phyloP scores from a whole-genome alignment of 2,329 filamentous ascomycete genomes.

The Trichophyton verrucosum region DNA sequence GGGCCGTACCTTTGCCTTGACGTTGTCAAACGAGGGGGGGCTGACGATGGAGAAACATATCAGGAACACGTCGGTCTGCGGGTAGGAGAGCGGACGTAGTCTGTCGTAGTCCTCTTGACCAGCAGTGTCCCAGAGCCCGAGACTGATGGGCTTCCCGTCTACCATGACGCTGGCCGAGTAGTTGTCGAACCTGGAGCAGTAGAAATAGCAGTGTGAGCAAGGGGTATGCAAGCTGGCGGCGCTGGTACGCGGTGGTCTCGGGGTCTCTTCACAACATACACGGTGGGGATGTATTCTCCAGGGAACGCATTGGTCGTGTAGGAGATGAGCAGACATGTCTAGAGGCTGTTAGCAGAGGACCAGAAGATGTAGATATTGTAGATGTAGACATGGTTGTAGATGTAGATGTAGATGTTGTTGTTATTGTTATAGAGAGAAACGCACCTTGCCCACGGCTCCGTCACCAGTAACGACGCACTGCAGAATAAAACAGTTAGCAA shows the following conservation, averaged over 20 bases:
- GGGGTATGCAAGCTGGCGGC: too few relatives aligned
- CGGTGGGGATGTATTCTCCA: slow-evolving; percentile 98
- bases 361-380: slow-evolving; percentile 21
- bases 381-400: slow-evolving; percentile 34
- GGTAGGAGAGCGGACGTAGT: slow-evolving; percentile 87
- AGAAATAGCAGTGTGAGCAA: slow-evolving; percentile 8
- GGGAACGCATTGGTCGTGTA: slow-evolving; percentile 99
- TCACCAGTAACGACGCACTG: slow-evolving; percentile 98
- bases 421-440: slow-evolving; percentile 14
- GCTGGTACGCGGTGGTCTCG: slow-evolving; percentile 5
- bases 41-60: slow-evolving; percentile 98
- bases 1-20: slow-evolving; percentile 72
- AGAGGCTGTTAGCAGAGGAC: slow-evolving; percentile 9
- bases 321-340: slow-evolving; percentile 98
- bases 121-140: slow-evolving; percentile 96
- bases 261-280: slow-evolving; percentile 34
- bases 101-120: slow-evolving; percentile 98
- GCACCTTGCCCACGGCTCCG: slow-evolving; percentile 95
- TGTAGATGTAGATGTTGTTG: slow-evolving; percentile 37
- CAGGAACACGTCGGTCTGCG: slow-evolving; percentile 94
- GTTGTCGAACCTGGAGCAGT: slow-evolving; percentile 69
- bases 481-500: slow-evolving; percentile 13
- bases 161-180: slow-evolving; percentile 99
- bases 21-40: slow-evolving; percentile 96
- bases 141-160: slow-evolving; percentile 91